Base-by-base conservation (phyloP, 371 early-diverging fungal species). In the Pancytospora philotis region DNA sequence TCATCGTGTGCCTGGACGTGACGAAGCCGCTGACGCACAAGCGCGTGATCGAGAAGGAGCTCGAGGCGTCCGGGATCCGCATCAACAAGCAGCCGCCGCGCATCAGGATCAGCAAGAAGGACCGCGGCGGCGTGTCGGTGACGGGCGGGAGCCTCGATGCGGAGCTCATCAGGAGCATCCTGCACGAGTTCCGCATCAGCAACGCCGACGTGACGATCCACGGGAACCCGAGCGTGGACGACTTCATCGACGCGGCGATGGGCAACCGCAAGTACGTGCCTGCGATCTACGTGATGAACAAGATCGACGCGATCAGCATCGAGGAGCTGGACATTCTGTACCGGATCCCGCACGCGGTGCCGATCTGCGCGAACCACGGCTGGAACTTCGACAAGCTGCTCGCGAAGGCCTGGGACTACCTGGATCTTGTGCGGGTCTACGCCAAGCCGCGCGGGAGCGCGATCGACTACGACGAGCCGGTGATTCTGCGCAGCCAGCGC, bases 361-460 rank as follows among this genome's bases (percentile, higher is more conserved):
- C 97, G 51, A 87, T 98, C 70, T 89, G 89, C 68, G 88, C 94
- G 10, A 89, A 95, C 79, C 90, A 93, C 75, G 93, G 87, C 73
- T 96, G 97, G 97, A 98, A 97, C 74, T 93, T 95, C 86, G 98
- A 98, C 79, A 92, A 92, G 69, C 80, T 96, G 71, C 79, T 95
- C 66, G 90, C 89, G 52, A 91, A 86, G 22, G 59, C 68, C 8
- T 80, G 81, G 81, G 71, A 62, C 16, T 72, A 75, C 60, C 61
- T 80, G 30, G 57, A 70, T 58, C 61, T 80, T 31, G 68, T 72
- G n/a, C 51, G 77, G 52, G 87, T 96, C 49, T 98, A 95, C 84
- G 90, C 96, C 36, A 96, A 95, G 76, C 96, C 95, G 3, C 93
- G 93, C 81, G 95, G 96, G 49, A 86, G 87, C 81, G 75, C 91